These are phyloP conservation scores for Trichosporon coremiiforme DNA, from an alignment of 1,284 basidiomycete genomes.

Conservation along the genomic window DNA sequence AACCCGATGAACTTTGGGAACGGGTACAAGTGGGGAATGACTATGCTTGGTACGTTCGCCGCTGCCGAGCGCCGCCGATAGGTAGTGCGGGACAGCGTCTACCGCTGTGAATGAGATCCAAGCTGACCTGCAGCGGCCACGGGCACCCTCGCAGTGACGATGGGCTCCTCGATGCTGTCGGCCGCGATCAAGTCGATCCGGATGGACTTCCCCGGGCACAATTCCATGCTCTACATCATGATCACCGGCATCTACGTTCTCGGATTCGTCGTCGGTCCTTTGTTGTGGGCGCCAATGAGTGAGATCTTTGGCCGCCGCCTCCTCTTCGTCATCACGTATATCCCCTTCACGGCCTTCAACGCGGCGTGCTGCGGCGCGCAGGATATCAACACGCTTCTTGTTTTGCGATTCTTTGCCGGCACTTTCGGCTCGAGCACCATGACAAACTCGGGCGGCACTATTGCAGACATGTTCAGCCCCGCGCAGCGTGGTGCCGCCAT, in stretches of 20 bases:
- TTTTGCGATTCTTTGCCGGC: constrained; percentile 58
- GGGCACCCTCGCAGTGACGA: constrained; percentile 35
- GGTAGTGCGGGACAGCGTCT: too few species aligned
- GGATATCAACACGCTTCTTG: constrained; percentile 55
- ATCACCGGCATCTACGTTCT: constrained; percentile 31
- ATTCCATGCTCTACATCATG: constrained; percentile 38
- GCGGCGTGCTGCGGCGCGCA: constrained; percentile 54
- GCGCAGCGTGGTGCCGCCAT: constrained; percentile 55
- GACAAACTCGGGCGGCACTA: constrained; percentile 57
- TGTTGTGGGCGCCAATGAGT: constrained; percentile 42
- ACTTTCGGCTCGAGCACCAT: constrained; percentile 55
- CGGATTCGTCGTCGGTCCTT: constrained; percentile 32
- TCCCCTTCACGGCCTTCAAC: constrained; percentile 57
- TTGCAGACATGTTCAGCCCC: constrained; percentile 56
- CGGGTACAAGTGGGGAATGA: constrained; percentile 45
- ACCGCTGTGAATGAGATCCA: too few species aligned
- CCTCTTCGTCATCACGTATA: constrained; percentile 55
- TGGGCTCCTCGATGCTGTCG: constrained; percentile 38
- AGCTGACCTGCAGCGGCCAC: constrained; percentile 26
- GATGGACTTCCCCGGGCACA: constrained; percentile 35
- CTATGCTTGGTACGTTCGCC: constrained; percentile 28
- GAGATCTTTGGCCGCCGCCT: constrained; percentile 50
- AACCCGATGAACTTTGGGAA: constrained; percentile 41
- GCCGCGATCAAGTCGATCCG: constrained; percentile 37
- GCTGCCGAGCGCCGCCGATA: not conserved